A percentile compares a stretch with the other conserved stretches of the same genome.
Evolutionary conservation across 2,329 filamentous ascomycete genomes (phyloP).

Genomic region (Erysiphe pulchra): DNA sequence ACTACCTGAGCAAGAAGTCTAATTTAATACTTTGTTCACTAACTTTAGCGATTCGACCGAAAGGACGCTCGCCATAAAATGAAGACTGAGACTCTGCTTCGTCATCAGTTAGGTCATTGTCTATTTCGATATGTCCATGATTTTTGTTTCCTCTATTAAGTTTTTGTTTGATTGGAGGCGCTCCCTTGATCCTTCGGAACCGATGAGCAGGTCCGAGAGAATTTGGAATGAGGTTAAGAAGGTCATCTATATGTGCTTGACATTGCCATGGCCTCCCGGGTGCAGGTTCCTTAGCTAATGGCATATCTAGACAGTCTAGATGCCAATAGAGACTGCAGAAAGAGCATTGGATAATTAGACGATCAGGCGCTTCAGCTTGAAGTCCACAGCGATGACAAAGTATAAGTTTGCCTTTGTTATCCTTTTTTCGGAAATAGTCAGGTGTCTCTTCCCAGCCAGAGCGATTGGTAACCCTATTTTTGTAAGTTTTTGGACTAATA

Average conservation of each 20-base stretch:
- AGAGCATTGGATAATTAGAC: slow-evolving; percentile 68
- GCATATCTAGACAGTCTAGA: slow-evolving; percentile 60
- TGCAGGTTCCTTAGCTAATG: slow-evolving; percentile 52
- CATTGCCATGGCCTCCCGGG: slow-evolving; percentile 60
- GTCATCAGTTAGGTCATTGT: slow-evolving; percentile 29
- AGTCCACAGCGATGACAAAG: slow-evolving; percentile 54
- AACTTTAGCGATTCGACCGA: slow-evolving; percentile 39
- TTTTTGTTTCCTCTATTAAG: slow-evolving; percentile 40
- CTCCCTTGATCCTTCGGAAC: slow-evolving; percentile 32
- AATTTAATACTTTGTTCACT: slow-evolving; percentile 37
- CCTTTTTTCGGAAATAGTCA: slow-evolving; percentile 42
- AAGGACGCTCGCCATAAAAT: slow-evolving; percentile 31
- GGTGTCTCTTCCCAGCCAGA: slow-evolving; percentile 31
- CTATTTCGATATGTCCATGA: slow-evolving; percentile 47
- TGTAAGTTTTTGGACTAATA: slow-evolving; percentile 1
- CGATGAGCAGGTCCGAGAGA: slow-evolving; percentile 32
- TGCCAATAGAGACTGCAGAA: slow-evolving; percentile 68
- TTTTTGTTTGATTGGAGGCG: slow-evolving; percentile 23
- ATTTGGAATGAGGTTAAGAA: slow-evolving; percentile 32
- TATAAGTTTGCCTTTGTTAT: slow-evolving; percentile 47
- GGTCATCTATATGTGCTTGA: slow-evolving; percentile 60
- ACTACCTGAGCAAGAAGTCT: slow-evolving; percentile 43
- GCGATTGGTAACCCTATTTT: slow-evolving; percentile 16
- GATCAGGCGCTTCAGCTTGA: slow-evolving; percentile 28
- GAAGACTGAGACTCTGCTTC: slow-evolving; percentile 16